Evolutionary conservation across 305 asterid species (phyloP), one percentile per base, ranked within the genome.

Genomic region (Ajuga reptans): DNA sequence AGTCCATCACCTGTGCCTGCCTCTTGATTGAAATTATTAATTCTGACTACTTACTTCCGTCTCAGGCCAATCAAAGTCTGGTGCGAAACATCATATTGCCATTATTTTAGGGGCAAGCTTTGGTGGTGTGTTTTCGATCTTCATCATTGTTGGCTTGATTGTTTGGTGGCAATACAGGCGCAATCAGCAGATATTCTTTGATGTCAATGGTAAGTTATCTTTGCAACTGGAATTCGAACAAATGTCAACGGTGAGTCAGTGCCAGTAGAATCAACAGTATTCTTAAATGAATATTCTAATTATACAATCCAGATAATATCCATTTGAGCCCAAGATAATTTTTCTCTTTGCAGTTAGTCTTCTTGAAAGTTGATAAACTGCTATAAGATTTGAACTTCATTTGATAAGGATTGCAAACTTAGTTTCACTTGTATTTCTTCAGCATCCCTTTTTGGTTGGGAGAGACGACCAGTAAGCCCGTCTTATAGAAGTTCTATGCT

Each of bases 161-260:
- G 71, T 86, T 34, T 91, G 96, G 96, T 81, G 86, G 95, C 87
- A 93, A 55, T 82, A 89, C 72, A 77, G 95, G 64, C 85, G 68
- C 70, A 91, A 91, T 80, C 89, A 87, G 80, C 99, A 89, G 83
- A 89, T 94, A 61, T 94, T 87, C 86, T 94, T 94, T 57, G 99
- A 91, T 66, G 87, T 91, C 24, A 94, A 91, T 61, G 99, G 99
- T 93, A 18, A 65, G 79, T 55, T 58, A 12, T 36, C 52, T 17
- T 61, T 24, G 3, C 6, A 33, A 63, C 39, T 33, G 27, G 18
- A 66, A 49, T 16, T 5, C 12, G 73, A 58, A 4, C 1, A 10
- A 17, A 29, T 34, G 8, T 39, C 3, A 1, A 31, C 6, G 4
- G 6, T 31, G 4, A n/a, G 18, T 12, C 16, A n/a, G 16, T 45